Base-by-base conservation (phyloP, 2,329 filamentous ascomycete species). In the Rhynchosporium agropyri region DNA sequence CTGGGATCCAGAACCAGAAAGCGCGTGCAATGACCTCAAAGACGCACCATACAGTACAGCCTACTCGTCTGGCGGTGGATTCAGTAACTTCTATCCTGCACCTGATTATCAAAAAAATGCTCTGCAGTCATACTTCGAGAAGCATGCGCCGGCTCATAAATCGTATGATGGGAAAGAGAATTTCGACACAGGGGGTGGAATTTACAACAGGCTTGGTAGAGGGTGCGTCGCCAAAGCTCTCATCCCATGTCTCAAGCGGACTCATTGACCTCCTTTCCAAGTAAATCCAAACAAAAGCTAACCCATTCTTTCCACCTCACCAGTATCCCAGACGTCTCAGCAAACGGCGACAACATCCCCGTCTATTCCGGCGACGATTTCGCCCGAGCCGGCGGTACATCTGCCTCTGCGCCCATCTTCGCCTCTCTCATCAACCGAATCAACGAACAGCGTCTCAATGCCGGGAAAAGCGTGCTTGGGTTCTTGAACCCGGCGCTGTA, bases 341-440 rank as follows among this genome's bases (percentile, higher is more conserved):
- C 78, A 4, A 79, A 89, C 10, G 82, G 86, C 1, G 83, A 83
- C 5, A 82, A 85, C 64, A 88, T 86, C 62, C 64, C 73, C 8
- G 54, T 70, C 15, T 65, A 76, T 63, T 74, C 73, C 62, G 71
- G 75, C 38, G 76, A 75, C 1, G 68, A 73, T 36, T 62, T 61
- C 31, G 67, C 70, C 2, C 67, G 72, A 0, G 77, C 83, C 31
- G 78, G 77, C 29, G 83, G 83, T 3, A 83, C 80, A 1, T 80
- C 77, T 10, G 84, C 84, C 12, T 81, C 83, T 1, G 76, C 82
- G 0, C 87, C 87, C 0, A 76, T 83, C 0, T 81, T 83, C 2
- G 79, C 84, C 0, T 83, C 80, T 9, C 78, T 89, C 63, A 77
- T 89, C 38, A 77, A 82, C 3, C 77, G 89, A 2, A 77, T 89